Base-by-base conservation (phyloP, 2,329 filamentous ascomycete genomes). In the Aspergillus glaucus region DNA sequence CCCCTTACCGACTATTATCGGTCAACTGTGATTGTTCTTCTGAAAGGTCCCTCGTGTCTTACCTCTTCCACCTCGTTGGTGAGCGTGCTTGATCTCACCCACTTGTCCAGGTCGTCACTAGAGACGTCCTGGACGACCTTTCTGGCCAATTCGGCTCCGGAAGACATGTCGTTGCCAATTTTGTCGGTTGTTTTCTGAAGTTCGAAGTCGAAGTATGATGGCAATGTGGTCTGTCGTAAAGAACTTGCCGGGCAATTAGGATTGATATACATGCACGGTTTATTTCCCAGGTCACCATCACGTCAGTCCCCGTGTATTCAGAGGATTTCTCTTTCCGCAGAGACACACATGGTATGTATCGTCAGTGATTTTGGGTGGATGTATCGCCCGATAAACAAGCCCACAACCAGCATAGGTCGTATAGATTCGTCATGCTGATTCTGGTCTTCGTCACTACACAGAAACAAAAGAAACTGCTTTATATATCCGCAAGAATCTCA, bases 1-100 rank as follows among this genome's bases (percentile, higher is more conserved):
- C 56, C 58, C 49, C 58, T 45, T 17, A 60, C 39, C 15, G 57
- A 57, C 58, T 60, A 39, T 17, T 4, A 19, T 22, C 12, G 10
- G 22, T 48, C 15, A 48, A 28, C 26, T 14, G n/a, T 22, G 15
- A 4, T 21, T 39, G 15, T 19, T 19, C 14, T 21, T 9, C n/a
- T n/a, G n/a, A 3, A 14, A 24, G 8, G 8, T 12, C 12, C 22
- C 34, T 3, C 6, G 6, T 15, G 6, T 2, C 22, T 39, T 36
- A 48, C 47, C 42, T 48, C 47, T 32, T 48, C 42, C 14, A 44
- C 10, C 17, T 48, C 47, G 5, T 48, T 28, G n/a, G 47, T 45
- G 12, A 48, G 44, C 12, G 32, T 45, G 7, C 36, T 28, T n/a
- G 42, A 43, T 19, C 46, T 43, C 12, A 48, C 42, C 42, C 47